These are phyloP conservation scores for Vigna radiata DNA, from an alignment of 306 rosid genomes.

Conservation along the genomic window DNA sequence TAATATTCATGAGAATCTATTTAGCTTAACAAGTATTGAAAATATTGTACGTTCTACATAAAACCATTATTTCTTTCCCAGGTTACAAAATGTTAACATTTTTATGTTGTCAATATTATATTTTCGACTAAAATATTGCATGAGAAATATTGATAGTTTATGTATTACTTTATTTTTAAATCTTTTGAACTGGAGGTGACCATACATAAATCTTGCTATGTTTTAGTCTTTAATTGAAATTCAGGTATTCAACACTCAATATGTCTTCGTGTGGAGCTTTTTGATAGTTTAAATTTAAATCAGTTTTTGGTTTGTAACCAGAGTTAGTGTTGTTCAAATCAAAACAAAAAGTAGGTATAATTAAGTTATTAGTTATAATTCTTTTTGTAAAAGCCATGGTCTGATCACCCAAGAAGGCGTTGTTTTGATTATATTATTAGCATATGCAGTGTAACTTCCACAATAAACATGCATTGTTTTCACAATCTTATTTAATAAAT, in stretches of 20 bases:
- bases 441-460: slow-evolving; percentile 28
- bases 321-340: slow-evolving; percentile 19
- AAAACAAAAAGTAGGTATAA: slow-evolving; percentile 19
- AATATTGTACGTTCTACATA: too few relatives aligned
- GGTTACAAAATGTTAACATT: too few relatives aligned
- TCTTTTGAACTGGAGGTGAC: slow-evolving; percentile 97
- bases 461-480: slow-evolving; percentile 30
- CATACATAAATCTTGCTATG: slow-evolving; percentile 40
- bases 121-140: too few relatives aligned
- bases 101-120: too few relatives aligned
- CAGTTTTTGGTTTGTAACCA: slow-evolving; percentile 1
- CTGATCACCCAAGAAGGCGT: slow-evolving; percentile 32
- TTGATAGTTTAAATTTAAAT: slow-evolving; percentile 23
- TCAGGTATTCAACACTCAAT: slow-evolving; percentile 7
- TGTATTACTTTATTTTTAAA: too few relatives aligned
- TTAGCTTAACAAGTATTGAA: too few relatives aligned
- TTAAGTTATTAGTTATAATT: slow-evolving; percentile 4
- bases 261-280: slow-evolving; percentile 33
- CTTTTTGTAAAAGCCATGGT: slow-evolving; percentile 26
- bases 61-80: too few relatives aligned
- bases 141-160: too few relatives aligned
- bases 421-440: slow-evolving; percentile 9
- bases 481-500: too few relatives aligned
- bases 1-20: too few relatives aligned
- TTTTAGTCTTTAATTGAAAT: slow-evolving; percentile 15